A percentile compares a stretch with the other conserved stretches of the same genome.
Conservation (phyloP, 2,329 filamentous ascomycete species). For the Pestalotiopsis sp. region DNA sequence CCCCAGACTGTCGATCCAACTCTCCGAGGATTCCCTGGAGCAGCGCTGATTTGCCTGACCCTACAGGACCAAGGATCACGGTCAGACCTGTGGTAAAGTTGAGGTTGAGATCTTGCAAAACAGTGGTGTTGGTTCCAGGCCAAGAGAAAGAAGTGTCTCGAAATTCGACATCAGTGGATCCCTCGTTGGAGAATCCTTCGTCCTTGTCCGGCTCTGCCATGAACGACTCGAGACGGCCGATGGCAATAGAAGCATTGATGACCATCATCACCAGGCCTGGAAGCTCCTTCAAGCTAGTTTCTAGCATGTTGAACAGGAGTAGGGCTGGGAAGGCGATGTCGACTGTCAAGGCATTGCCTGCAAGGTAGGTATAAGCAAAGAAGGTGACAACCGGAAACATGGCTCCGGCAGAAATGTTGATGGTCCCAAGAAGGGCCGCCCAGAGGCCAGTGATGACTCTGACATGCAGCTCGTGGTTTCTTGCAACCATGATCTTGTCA, state of each 20-base stretch:
- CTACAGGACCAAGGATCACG: slow-evolving; percentile 61
- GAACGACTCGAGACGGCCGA: slow-evolving; percentile 81
- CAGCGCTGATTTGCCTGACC: slow-evolving; percentile 64
- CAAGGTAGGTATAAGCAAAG: slow-evolving; percentile 76
- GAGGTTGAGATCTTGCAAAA: slow-evolving; percentile 50
- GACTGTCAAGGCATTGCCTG: slow-evolving; percentile 69
- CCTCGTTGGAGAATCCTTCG: slow-evolving; percentile 42
- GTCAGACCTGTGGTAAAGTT: slow-evolving; percentile 54
- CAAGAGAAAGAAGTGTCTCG: slow-evolving; percentile 75
- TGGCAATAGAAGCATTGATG: slow-evolving; percentile 81
- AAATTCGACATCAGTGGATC: slow-evolving; percentile 52
- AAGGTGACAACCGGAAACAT: slow-evolving; percentile 82
- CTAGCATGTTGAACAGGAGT: slow-evolving; percentile 77
- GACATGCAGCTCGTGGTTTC: slow-evolving; percentile 68
- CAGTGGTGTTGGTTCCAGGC: slow-evolving; percentile 65
- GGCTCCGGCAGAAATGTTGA: slow-evolving; percentile 72
- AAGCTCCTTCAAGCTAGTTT: slow-evolving; percentile 72
- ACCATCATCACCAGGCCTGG: slow-evolving; percentile 76
- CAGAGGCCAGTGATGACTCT: slow-evolving; percentile 67
- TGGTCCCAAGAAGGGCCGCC: slow-evolving; percentile 63
- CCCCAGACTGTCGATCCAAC: slow-evolving; percentile 66
- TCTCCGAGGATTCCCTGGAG: slow-evolving; percentile 63
- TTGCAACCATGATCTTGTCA: slow-evolving; percentile 66
- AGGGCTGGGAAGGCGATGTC: slow-evolving; percentile 87
- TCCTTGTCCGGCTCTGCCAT: slow-evolving; percentile 84